Evolutionary conservation across 495 filamentous ascomycete species (phyloP), one percentile per base, ranked within the genome.

Genomic region (Podospora comata): DNA sequence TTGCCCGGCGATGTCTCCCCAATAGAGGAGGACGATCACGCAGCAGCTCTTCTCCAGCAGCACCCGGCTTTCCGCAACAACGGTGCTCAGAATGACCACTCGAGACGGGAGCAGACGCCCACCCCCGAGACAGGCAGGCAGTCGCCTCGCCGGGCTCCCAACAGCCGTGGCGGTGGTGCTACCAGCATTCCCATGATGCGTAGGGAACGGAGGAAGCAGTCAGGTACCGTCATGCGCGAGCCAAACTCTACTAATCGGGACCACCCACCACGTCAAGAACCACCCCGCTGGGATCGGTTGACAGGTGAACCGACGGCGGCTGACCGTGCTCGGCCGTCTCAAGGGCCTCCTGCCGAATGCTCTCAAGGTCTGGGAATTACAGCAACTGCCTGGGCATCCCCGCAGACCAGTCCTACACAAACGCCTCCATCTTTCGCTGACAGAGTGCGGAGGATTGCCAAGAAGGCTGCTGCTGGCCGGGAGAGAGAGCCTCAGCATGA

Each of bases 161-260:
- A 71, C 67, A 63, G 30, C 30, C 27, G 30, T 48, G n/a, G 73
- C 26, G 28, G 58, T 64, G 28, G 58, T 64, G 55, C 68, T 1
- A 81, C 75, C 62, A 86, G 77, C 67, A 85, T 86, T 66, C 83
- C 83, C 18, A 76, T 76, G 68, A 80, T 85, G 75, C 82, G 83
- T 44, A 81, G 83, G 60, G 83, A 82, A 48, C 79, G 78, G 39
- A 77, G 79, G 23, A 79, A 79, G 62, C 77, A 79, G 59, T 79
- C 80, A 11, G 80, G 80, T 18, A 79, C 76, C 0, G 78, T 75
- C 16, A 66, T 79, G 3, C 78, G 79, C 53, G 77, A 78, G 44
- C 59, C 76, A 3, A 72, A 75, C 34, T 73, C 75, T 19, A 74
- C 68, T 32, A 77, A 80, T 28, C 77, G 70, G 58, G 61, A 69